Evolutionary conservation across 768 basidiomycete genomes (phyloP).

Genomic region (Serpula lacrymans): DNA sequence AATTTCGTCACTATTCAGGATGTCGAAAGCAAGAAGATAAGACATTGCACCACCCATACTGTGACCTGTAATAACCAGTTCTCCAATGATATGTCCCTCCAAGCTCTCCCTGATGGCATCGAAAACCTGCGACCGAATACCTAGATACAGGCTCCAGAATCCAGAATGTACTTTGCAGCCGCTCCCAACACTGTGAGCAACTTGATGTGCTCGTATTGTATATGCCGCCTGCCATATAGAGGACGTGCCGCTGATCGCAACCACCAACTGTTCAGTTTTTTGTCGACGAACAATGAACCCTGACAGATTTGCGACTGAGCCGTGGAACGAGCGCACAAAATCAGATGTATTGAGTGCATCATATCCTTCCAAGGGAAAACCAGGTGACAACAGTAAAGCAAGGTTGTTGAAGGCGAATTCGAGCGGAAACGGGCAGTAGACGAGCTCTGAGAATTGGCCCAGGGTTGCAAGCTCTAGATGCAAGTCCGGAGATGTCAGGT

Average conservation of each 20-base stretch:
- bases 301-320: conserved; percentile 41
- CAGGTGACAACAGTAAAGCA: conserved; percentile 32
- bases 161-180: conserved; percentile 46
- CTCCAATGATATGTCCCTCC: conserved; percentile 26
- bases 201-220: conserved; percentile 41
- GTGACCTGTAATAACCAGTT: conserved; percentile 53
- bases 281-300: conserved; percentile 47
- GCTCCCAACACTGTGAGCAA: conserved; percentile 35
- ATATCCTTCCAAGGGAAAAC: conserved; percentile 52
- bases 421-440: conserved; percentile 41
- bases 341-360: conserved; percentile 29
- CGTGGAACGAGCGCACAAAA: conserved; percentile 38
- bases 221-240: conserved; percentile 41
- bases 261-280: conserved; percentile 41
- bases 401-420: conserved; percentile 42
- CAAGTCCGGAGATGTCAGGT: conserved; percentile 37
- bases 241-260: conserved; percentile 52
- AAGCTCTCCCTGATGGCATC: conserved; percentile 38
- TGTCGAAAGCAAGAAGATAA: conserved; percentile 47
- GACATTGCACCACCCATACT: conserved; percentile 55
- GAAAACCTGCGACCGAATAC: conserved; percentile 32
- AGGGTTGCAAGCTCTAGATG: conserved; percentile 30
- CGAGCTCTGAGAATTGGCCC: conserved; percentile 57
- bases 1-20: conserved; percentile 31
- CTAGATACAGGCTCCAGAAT: conserved; percentile 51